These are phyloP conservation scores for Seiridium unicorne DNA, from an alignment of 2,329 filamentous ascomycete species.

Conservation along the genomic window DNA sequence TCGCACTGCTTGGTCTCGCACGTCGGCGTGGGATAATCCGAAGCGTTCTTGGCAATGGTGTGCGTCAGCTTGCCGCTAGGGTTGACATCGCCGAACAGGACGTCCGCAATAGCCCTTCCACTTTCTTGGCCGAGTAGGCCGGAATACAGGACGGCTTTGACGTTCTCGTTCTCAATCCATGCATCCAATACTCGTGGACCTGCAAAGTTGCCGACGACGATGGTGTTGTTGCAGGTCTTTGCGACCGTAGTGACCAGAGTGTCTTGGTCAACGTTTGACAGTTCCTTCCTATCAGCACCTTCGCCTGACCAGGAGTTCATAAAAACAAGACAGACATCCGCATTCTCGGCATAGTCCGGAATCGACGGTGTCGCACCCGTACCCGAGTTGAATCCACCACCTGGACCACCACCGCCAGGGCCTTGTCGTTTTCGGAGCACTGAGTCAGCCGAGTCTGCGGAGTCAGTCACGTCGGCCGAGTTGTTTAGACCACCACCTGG, in stretches of 20 bases:
- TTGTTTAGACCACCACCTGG: not conserved
- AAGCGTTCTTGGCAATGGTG: conserved; percentile 50
- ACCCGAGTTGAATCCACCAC: not conserved
- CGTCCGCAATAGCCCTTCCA: conserved; percentile 58
- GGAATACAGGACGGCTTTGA: conserved; percentile 60
- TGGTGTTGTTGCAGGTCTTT: conserved; percentile 63
- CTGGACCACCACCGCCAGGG: not conserved
- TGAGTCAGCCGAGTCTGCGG: no score
- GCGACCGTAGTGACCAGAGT: conserved; percentile 59
- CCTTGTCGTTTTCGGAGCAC: not conserved
- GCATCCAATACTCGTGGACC: conserved; percentile 58
- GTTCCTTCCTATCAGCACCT: not conserved
- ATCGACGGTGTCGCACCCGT: conserved; percentile 31
- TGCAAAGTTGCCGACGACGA: conserved; percentile 65
- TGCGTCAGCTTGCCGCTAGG: conserved; percentile 58
- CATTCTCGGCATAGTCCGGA: not conserved
- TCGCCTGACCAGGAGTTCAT: not conserved
- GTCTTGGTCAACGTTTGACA: conserved; percentile 32
- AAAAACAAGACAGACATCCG: conserved; percentile 3
- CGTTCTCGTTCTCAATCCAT: conserved; percentile 56
- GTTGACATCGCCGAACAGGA: conserved; percentile 60
- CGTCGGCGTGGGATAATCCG: conserved; percentile 46
- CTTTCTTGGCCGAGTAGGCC: conserved; percentile 61
- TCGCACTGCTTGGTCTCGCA: conserved; percentile 13
- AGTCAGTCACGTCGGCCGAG: not conserved